Base-by-base conservation (phyloP, 176 grass and related monocot species). In the Tillandsia fasciculata region DNA sequence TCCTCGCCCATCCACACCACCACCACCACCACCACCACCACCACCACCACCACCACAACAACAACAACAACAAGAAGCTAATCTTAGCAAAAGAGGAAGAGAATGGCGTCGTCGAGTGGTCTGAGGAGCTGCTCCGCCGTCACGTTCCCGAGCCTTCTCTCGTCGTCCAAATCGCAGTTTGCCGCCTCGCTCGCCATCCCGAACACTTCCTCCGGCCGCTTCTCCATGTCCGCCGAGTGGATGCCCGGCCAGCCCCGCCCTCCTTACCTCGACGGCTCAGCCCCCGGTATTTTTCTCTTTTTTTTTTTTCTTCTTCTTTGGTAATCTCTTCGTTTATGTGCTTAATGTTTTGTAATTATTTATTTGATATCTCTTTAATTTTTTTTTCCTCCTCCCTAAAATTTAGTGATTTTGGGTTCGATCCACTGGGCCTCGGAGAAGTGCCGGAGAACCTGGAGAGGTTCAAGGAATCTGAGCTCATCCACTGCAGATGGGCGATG, bases 401-500 rank as follows among this genome's bases (percentile, higher is more conserved):
- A 13, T 56, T 3, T 70, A 99, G 94, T 3, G 94, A 99, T 79
- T 99, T 94, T 9, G 95, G 95, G 1, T 99, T 99, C 75, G 95
- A 99, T 75, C 95, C 95, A 0, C 74, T 99, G 1, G 78, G 95
- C 2, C 95, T 99, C 0, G 95, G 82, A 2, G 82, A 81, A 4
- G 95, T 99, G 33, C 95, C 95, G 26, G 84, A 76, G 82, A 99
- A 99, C 70, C 86, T 99, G 33, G 95, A 99, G 87, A 79, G 95
- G 80, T 99, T 90, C 95, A 99, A 93, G 80, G 95, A 99, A 74
- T 99, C 95, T 3, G 95, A 99, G 81, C 74, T 99, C 64, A 90
- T 90, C 83, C 95, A 99, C 90, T 99, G 95, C 90, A 79, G 95
- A 22, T 99, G 95, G 95, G 95, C 95, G 11, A 99, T 99, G 95